Conservation (phyloP, 306 rosid species). For the Corylus avellana region DNA sequence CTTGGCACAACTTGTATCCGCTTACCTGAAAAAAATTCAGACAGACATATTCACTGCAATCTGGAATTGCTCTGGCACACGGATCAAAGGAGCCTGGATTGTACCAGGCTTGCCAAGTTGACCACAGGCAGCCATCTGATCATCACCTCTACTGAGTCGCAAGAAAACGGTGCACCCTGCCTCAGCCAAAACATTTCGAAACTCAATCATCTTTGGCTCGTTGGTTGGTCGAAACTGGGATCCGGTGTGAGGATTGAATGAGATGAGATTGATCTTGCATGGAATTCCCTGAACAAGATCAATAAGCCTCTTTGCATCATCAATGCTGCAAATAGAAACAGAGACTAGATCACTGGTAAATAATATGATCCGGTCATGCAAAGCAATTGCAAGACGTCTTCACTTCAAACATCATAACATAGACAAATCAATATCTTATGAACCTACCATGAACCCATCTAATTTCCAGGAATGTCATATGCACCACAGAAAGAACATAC, state of each 20-base stretch:
- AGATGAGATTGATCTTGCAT: conserved; percentile 90
- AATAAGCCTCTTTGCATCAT: conserved; percentile 72
- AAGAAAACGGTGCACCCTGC: conserved; percentile 65
- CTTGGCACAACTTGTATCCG: neutral
- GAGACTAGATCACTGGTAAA: neutral
- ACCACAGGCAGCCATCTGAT: conserved; percentile 99
- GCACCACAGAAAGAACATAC: neutral
- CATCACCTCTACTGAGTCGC: conserved; percentile 83
- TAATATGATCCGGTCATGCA: neutral
- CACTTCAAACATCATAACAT: neutral
- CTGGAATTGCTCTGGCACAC: conserved; percentile 76
- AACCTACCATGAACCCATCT: neutral
- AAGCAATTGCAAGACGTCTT: neutral
- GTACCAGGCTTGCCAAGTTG: conserved; percentile 82
- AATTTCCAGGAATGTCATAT: neutral
- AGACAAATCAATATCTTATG: neutral
- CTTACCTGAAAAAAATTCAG: conserved; percentile 27
- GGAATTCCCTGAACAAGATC: conserved; percentile 83
- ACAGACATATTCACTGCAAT: conserved; percentile 40
- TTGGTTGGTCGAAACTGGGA: conserved; percentile 81
- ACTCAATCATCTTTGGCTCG: conserved; percentile 71
- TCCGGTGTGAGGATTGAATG: conserved; percentile 81
- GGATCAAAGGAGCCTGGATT: conserved; percentile 76
- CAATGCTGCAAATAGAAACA: conserved; percentile 43
- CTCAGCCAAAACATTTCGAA: conserved; percentile 70